These are phyloP conservation scores for Wickerhamiella musiphila DNA, from an alignment of 805 yeast genomes.

Conservation along the genomic window DNA sequence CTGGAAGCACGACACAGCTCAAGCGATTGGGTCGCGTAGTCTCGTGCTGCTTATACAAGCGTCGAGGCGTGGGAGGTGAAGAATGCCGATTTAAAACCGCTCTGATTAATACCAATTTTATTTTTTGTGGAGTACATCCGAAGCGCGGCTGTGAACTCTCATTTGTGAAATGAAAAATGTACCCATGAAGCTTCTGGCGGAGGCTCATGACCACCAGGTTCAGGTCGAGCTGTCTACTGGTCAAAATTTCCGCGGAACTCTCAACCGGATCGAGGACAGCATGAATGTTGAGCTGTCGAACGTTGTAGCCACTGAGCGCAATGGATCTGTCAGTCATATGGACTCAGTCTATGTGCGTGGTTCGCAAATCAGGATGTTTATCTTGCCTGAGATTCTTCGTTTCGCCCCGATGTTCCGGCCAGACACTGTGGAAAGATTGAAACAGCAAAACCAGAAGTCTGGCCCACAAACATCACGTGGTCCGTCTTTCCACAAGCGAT, in stretches of 20 bases:
- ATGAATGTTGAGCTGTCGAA: constrained; percentile 83
- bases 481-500: too few relatives aligned
- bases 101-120: too few relatives aligned
- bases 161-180: too few relatives aligned
- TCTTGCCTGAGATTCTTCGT: constrained; percentile 72
- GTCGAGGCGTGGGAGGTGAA: too few relatives aligned
- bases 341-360: constrained; percentile 85
- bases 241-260: constrained; percentile 72
- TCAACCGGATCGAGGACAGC: constrained; percentile 70
- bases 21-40: too few relatives aligned
- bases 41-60: too few relatives aligned
- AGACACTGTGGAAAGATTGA: constrained; percentile 8
- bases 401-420: constrained; percentile 73
- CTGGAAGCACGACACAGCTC: too few relatives aligned
- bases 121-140: too few relatives aligned
- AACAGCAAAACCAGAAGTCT: too few relatives aligned
- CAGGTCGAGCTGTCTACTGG: constrained; percentile 75
- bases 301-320: constrained; percentile 58
- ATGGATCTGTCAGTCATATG: constrained; percentile 59
- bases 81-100: too few relatives aligned
- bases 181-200: constrained; percentile 74
- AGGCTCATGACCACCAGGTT: constrained; percentile 75
- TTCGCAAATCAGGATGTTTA: constrained; percentile 67
- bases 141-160: too few relatives aligned
- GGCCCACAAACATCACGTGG: too few relatives aligned